Conservation (phyloP, 371 early-diverging fungal genomes). For the Zopfochytrium polystomum region DNA sequence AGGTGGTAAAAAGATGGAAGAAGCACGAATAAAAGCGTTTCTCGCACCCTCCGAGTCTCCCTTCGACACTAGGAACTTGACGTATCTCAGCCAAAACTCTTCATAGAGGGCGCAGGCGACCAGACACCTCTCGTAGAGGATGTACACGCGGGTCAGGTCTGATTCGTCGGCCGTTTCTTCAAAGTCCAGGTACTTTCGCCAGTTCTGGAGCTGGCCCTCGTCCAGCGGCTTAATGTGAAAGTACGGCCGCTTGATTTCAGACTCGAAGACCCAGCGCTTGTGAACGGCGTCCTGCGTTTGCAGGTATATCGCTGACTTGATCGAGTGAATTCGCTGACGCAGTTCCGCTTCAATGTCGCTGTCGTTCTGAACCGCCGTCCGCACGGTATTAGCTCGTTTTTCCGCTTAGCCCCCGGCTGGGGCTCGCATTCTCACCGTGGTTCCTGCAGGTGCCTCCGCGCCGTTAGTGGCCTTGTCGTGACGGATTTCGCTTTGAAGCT, state of each 20-base stretch:
- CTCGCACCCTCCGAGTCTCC: constrained; percentile 35
- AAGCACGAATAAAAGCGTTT: constrained; percentile 38
- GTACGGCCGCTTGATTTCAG: constrained; percentile 67
- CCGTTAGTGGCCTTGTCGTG: too few species aligned
- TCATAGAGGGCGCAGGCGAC: constrained; percentile 70
- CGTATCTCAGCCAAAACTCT: constrained; percentile 67
- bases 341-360: constrained; percentile 54
- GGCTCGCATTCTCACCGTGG: too few species aligned
- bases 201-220: constrained; percentile 59
- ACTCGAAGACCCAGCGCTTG: constrained; percentile 47
- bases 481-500: constrained; percentile 30
- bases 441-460: too few species aligned
- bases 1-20: constrained; percentile 34
- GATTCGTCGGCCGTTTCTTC: constrained; percentile 53
- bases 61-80: constrained; percentile 38
- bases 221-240: constrained; percentile 75
- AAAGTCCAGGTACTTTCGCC: constrained; percentile 69
- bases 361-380: constrained; percentile 33
- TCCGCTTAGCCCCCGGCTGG: too few species aligned
- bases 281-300: constrained; percentile 56
- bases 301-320: constrained; percentile 53
- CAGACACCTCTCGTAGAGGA: constrained; percentile 68
- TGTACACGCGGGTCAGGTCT: constrained; percentile 51
- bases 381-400: too few species aligned
- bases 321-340: constrained; percentile 50